A percentile compares a stretch with the other conserved stretches of the same genome.
Conservation (phyloP, 2,329 filamentous ascomycete species). For the Hymenoscyphus infarciens region DNA sequence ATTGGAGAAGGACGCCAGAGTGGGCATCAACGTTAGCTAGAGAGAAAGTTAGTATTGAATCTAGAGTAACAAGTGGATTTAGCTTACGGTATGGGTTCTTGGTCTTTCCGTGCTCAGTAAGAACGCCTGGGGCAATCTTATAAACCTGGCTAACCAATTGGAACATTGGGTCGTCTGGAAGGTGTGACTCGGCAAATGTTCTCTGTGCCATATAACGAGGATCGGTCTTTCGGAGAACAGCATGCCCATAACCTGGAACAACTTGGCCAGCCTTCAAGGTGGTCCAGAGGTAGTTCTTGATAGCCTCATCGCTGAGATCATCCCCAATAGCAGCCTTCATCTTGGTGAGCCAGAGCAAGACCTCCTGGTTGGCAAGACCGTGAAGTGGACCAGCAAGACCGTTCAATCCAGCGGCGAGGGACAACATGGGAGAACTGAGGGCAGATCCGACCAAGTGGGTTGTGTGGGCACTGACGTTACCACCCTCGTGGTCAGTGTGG, state of each 20-base stretch:
- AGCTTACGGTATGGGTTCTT: constrained; percentile 54
- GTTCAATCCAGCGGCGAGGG: constrained; percentile 92
- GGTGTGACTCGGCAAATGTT: constrained; percentile 83
- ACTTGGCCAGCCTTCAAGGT: constrained; percentile 95
- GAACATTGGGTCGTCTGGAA: constrained; percentile 98
- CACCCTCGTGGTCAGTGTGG: constrained; percentile 99
- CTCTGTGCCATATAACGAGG: constrained; percentile 98
- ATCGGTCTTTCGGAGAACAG: constrained; percentile 99
- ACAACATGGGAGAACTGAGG: constrained; percentile 96
- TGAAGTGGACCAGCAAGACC: constrained; percentile 97
- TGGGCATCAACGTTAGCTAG: constrained; percentile 98
- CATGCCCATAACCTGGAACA: constrained; percentile 97
- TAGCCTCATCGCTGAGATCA: constrained; percentile 92
- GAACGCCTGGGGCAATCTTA: constrained; percentile 97
- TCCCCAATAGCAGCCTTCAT: constrained; percentile 96
- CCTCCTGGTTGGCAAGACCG: constrained; percentile 99
- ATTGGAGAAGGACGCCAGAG: constrained; percentile 98
- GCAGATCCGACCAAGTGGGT: constrained; percentile 96
- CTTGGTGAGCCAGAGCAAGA: constrained; percentile 97
- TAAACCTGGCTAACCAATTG: constrained; percentile 99
- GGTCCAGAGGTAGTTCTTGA: constrained; percentile 98
- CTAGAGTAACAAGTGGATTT: constrained; percentile 75
- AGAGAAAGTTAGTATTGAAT: constrained; percentile 42
- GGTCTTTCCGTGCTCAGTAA: constrained; percentile 99
- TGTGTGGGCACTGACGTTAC: constrained; percentile 97